These are phyloP conservation scores for Wickerhamomyces sp. DNA, from an alignment of 1,139 yeast genomes.

Conservation along the genomic window DNA sequence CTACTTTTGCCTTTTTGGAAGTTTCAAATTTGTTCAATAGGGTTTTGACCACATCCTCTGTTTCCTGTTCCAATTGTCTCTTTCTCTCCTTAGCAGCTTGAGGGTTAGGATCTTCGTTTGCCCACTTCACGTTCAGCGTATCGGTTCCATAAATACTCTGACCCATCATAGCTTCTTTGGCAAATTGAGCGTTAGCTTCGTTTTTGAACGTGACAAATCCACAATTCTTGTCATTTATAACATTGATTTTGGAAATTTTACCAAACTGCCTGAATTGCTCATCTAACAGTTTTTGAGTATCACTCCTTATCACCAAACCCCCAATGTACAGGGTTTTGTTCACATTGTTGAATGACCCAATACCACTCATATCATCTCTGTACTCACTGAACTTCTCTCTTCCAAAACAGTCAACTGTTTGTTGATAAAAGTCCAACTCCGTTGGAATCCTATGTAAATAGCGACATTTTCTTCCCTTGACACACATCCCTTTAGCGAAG, in stretches of 20 bases:
- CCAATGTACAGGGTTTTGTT: conserved; percentile 81
- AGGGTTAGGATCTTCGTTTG: conserved; percentile 83
- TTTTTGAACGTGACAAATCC: conserved; percentile 71
- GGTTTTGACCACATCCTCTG: conserved; percentile 15
- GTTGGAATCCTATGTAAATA: conserved; percentile 75
- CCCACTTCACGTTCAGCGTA: conserved; percentile 76
- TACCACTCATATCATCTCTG: conserved; percentile 92
- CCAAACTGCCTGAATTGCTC: conserved; percentile 74
- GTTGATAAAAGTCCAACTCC: conserved; percentile 40
- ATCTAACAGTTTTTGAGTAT: conserved; percentile 38
- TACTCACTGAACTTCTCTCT: conserved; percentile 79
- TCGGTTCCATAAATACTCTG: conserved; percentile 59
- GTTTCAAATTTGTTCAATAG: conserved; percentile 13
- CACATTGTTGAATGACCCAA: conserved; percentile 69
- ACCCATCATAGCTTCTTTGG: conserved; percentile 86
- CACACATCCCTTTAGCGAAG: conserved; percentile 87
- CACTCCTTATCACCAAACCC: conserved; percentile 39
- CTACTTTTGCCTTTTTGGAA: conserved; percentile 5
- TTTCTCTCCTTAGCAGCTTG: conserved; percentile 51
- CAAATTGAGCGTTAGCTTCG: conserved; percentile 84
- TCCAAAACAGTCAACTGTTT: conserved; percentile 88
- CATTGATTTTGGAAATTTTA: conserved; percentile 61
- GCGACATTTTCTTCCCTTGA: conserved; percentile 67
- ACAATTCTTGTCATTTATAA: conserved; percentile 57
- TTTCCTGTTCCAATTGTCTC: conserved; percentile 23